Evolutionary conservation across 2,329 filamentous ascomycete genomes (phyloP).

Genomic region (Colletotrichum tofieldiae): DNA sequence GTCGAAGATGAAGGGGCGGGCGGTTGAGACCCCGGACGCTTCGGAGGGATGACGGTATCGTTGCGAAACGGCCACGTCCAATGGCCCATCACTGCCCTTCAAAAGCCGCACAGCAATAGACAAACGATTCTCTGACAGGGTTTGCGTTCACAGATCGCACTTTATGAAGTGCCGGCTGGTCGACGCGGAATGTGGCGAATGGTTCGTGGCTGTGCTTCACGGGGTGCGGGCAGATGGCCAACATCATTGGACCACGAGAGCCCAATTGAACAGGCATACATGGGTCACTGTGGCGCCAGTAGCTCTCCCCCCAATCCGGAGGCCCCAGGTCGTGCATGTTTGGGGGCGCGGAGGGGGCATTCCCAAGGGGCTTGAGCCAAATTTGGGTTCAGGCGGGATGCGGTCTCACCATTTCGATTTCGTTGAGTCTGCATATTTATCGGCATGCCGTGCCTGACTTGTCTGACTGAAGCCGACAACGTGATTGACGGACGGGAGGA

Average conservation of each 20-base stretch:
- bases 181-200: slow-evolving; percentile 10
- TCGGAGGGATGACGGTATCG: slow-evolving; percentile 9
- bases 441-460: slow-evolving; percentile 24
- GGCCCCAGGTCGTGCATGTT: slow-evolving; percentile 4
- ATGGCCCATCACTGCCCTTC: not conserved
- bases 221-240: not conserved
- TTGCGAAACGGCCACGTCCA: slow-evolving; percentile 9
- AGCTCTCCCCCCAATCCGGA: not conserved
- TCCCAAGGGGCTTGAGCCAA: slow-evolving; percentile 9
- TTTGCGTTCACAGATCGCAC: not conserved
- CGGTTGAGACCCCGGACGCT: not conserved
- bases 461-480: not conserved
- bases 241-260: not conserved
- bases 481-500: slow-evolving; percentile 13
- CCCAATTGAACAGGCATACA: not conserved
- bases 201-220: slow-evolving; percentile 6
- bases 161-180: not conserved
- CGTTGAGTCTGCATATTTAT: slow-evolving; percentile 9
- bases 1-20: not conserved
- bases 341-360: not conserved
- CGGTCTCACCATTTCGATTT: slow-evolving; percentile 1
- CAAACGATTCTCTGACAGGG: not conserved
- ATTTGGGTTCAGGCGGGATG: not conserved
- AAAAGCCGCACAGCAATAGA: slow-evolving; percentile 6
- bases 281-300: not conserved